These are phyloP conservation scores for Fusarium oligoseptatum DNA, from an alignment of 2,329 filamentous ascomycete genomes.

Conservation along the genomic window DNA sequence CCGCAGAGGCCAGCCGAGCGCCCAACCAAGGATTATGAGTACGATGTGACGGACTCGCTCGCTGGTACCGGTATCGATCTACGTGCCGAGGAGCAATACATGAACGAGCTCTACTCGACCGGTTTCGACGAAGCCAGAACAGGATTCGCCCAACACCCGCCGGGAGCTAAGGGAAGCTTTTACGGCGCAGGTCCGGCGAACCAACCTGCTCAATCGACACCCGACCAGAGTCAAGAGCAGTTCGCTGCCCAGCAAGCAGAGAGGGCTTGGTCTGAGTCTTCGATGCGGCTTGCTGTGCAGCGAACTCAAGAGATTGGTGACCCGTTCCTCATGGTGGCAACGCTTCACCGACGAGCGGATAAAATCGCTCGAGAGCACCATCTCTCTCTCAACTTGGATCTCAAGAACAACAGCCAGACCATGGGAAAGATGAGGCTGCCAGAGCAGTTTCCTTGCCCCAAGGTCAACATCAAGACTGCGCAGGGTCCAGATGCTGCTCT, in stretches of 20 bases:
- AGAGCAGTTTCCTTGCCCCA: slow-evolving; percentile 63
- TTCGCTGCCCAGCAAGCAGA: slow-evolving; percentile 75
- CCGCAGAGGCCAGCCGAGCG: slow-evolving; percentile 73
- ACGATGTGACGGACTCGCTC: slow-evolving; percentile 87
- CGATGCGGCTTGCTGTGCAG: slow-evolving; percentile 69
- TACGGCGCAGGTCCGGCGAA: slow-evolving; percentile 76
- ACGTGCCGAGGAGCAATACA: slow-evolving; percentile 85
- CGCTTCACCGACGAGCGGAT: slow-evolving; percentile 69
- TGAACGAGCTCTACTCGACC: slow-evolving; percentile 75
- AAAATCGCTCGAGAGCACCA: slow-evolving; percentile 71
- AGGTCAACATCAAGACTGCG: slow-evolving; percentile 67
- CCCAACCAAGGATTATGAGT: slow-evolving; percentile 71
- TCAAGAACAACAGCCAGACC: slow-evolving; percentile 60
- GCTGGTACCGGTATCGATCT: slow-evolving; percentile 89
- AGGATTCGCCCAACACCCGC: slow-evolving; percentile 64
- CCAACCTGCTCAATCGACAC: slow-evolving; percentile 65
- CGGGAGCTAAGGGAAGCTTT: slow-evolving; percentile 69
- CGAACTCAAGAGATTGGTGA: slow-evolving; percentile 79
- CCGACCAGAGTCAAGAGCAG: slow-evolving; percentile 69
- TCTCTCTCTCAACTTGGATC: slow-evolving; percentile 67
- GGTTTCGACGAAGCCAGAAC: slow-evolving; percentile 65
- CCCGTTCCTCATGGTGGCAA: slow-evolving; percentile 77
- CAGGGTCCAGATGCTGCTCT: slow-evolving; percentile 73
- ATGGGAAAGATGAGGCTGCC: slow-evolving; percentile 65
- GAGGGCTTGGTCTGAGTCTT: slow-evolving; percentile 75